Evolutionary conservation across 257 asterid genomes (phyloP).

Genomic region (Catharanthus roseus): DNA sequence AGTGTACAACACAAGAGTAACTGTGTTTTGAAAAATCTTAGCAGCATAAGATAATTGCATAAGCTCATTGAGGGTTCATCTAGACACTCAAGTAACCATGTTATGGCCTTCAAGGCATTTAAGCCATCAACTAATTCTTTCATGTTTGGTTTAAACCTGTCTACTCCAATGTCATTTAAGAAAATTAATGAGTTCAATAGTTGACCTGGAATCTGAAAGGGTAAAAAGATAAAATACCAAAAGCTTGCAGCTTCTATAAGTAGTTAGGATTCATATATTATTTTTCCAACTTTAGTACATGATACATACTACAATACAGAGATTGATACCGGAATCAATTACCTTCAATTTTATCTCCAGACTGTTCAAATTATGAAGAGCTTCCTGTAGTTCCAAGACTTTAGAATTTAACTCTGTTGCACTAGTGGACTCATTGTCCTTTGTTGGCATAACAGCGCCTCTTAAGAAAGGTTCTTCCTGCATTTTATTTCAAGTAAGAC

Average conservation of each 20-base stretch:
- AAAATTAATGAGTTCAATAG: neutral
- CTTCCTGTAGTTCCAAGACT: conserved; percentile 52
- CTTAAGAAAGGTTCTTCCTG: conserved; percentile 73
- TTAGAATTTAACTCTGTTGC: conserved; percentile 37
- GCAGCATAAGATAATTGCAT: neutral
- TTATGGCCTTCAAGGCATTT: neutral
- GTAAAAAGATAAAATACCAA: neutral
- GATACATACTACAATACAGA: neutral
- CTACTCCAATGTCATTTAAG: neutral
- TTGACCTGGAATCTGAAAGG: neutral
- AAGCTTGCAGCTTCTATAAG: neutral
- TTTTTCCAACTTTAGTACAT: neutral
- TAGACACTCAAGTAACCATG: neutral
- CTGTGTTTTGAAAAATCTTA: neutral
- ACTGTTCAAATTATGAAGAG: conserved; percentile 55
- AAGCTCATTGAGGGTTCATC: neutral
- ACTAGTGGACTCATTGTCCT: conserved; percentile 35
- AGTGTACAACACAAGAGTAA: conserved; percentile 8
- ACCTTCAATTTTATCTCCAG: conserved; percentile 90
- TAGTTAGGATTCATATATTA: neutral
- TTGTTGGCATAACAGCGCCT: conserved; percentile 54
- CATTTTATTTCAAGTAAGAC: conserved; percentile 28
- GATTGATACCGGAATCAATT: conserved; percentile 15
- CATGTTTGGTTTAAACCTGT: neutral
- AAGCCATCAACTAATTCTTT: neutral